Conservation (phyloP, 2,329 filamentous ascomycete species). For the Calycina marina region DNA sequence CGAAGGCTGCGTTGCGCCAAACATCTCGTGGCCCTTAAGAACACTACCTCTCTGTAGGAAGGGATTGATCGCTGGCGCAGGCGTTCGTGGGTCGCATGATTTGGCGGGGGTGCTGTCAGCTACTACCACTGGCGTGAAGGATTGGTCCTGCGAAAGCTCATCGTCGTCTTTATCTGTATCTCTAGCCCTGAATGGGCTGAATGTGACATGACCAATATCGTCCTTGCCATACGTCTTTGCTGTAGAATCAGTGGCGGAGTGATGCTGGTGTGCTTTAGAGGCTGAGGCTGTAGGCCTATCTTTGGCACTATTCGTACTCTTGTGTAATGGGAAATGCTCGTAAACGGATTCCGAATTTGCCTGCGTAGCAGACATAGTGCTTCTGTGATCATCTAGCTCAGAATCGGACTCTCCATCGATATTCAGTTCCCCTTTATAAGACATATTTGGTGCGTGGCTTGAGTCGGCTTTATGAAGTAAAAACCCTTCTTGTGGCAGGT, state of each 20-base stretch:
- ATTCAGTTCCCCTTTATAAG: background rate
- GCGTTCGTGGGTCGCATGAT: constrained; percentile 17
- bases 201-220: constrained; percentile 16
- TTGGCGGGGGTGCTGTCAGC: background rate
- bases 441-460: background rate
- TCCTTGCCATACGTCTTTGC: constrained; percentile 16
- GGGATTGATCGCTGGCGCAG: constrained; percentile 18
- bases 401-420: background rate
- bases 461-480: background rate
- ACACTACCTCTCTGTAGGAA: constrained; percentile 19
- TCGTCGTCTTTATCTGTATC: constrained; percentile 5
- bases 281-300: background rate
- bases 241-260: constrained; percentile 14
- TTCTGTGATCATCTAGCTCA: constrained; percentile 9
- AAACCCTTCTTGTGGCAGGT: background rate
- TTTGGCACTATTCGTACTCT: background rate
- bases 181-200: constrained; percentile 6
- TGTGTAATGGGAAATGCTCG: constrained; percentile 10
- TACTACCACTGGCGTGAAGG: constrained; percentile 4
- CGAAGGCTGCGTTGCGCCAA: constrained; percentile 20
- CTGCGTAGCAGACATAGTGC: constrained; percentile 18
- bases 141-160: constrained; percentile 13
- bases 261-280: constrained; percentile 3
- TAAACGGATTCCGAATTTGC: constrained; percentile 18
- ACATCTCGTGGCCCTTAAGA: constrained; percentile 17